Percentiles rank a stretch among this genome's conserved stretches.
Evolutionary conservation across 208 protist genomes (phyloP).

Genomic region (Trypanosoma mega): DNA sequence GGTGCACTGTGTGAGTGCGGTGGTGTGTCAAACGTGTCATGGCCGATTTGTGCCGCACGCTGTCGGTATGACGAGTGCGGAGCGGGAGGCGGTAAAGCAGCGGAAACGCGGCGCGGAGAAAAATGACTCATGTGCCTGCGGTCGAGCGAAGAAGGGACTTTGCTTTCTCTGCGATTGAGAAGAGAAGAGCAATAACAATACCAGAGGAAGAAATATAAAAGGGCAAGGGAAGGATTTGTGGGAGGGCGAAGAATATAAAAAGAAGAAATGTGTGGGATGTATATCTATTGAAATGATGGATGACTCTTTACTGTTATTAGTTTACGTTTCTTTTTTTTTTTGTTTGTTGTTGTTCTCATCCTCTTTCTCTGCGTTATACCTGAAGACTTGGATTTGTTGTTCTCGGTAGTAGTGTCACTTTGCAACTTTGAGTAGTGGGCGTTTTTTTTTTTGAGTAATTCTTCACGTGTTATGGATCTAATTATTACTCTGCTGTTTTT

Average conservation of each 20-base stretch:
- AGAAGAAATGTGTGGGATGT: conserved; percentile 4
- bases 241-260: not conserved
- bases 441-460: too few species aligned
- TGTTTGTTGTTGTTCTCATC: too few species aligned
- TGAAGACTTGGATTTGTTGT: too few species aligned
- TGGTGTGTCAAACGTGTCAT: conserved; percentile 21
- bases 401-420: too few species aligned
- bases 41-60: conserved; percentile 21
- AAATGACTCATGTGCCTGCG: conserved; percentile 40
- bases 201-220: not conserved
- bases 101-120: not conserved
- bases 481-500: too few species aligned
- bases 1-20: conserved; percentile 12
- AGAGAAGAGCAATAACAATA: not conserved
- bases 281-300: too few species aligned
- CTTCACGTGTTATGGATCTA: too few species aligned
- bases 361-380: too few species aligned
- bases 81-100: conserved; percentile 2
- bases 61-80: conserved; percentile 19
- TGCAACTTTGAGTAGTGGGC: too few species aligned
- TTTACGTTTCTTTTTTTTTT: conserved; percentile 6
- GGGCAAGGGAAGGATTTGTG: not conserved
- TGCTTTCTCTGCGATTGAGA: conserved; percentile 76
- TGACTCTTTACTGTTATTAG: not conserved
- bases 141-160: conserved; percentile 44